phyloP scores from a whole-genome alignment of 345 rosid genomes.

The Pugionium dolabratum region DNA sequence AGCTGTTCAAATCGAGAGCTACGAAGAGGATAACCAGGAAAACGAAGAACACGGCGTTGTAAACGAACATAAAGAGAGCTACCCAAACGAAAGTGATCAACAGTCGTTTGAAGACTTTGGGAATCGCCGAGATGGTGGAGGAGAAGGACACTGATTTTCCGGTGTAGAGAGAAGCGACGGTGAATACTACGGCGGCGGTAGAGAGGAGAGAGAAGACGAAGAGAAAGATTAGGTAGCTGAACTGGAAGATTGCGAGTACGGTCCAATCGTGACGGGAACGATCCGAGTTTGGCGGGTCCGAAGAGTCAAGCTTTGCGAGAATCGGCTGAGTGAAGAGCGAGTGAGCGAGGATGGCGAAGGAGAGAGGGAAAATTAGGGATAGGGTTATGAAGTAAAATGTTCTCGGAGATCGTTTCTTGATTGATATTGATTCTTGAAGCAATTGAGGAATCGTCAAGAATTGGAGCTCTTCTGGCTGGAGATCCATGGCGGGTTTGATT shows the following conservation, averaged over 20 bases:
- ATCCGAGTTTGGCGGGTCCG: slow-evolving; percentile 44
- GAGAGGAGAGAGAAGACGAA: slow-evolving; percentile 95
- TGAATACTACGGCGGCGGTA: slow-evolving; percentile 95
- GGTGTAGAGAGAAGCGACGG: slow-evolving; percentile 38
- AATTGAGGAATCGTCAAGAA: slow-evolving; percentile 57
- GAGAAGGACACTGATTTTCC: slow-evolving; percentile 87
- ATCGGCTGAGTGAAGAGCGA: too few relatives aligned
- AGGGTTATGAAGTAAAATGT: slow-evolving; percentile 73
- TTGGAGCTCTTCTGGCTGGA: slow-evolving; percentile 68
- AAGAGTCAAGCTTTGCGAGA: slow-evolving; percentile 43
- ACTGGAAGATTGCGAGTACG: slow-evolving; percentile 65
- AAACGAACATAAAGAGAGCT: slow-evolving; percentile 63
- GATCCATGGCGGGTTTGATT: slow-evolving; percentile 56
- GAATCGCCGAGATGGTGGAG: slow-evolving; percentile 73
- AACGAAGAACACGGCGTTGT: slow-evolving; percentile 57
- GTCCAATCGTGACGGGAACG: slow-evolving; percentile 75
- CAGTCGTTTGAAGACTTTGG: slow-evolving; percentile 78
- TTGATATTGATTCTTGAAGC: slow-evolving; percentile 63
- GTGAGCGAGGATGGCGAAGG: slow-evolving; percentile 50
- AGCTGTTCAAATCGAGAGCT: slow-evolving; percentile 54
- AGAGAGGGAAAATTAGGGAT: slow-evolving; percentile 73
- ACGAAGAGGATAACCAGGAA: slow-evolving; percentile 57
- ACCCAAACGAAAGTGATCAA: slow-evolving; percentile 87
- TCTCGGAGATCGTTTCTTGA: slow-evolving; percentile 63
- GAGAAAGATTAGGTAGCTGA: slow-evolving; percentile 82